phyloP scores from a whole-genome alignment of 768 basidiomycete species.

The Suillus brevipes region DNA sequence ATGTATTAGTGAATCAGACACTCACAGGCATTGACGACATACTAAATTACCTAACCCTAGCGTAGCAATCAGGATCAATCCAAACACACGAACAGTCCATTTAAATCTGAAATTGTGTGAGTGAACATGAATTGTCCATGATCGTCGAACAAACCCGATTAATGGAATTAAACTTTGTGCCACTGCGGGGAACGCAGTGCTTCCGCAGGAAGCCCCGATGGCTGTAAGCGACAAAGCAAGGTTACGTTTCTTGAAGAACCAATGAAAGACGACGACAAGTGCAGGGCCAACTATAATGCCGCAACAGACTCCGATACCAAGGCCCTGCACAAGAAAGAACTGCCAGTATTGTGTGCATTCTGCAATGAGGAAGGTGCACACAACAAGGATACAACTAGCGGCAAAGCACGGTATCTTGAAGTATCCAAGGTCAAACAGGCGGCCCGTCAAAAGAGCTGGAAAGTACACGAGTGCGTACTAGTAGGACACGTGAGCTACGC shows the following conservation, averaged over 20 bases:
- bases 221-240: slow-evolving; percentile 63
- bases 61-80: slow-evolving; percentile 55
- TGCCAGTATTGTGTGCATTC: slow-evolving; percentile 78
- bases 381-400: slow-evolving; percentile 51
- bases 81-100: slow-evolving; percentile 76
- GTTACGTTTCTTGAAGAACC: slow-evolving; percentile 61
- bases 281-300: slow-evolving; percentile 67
- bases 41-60: slow-evolving; percentile 58
- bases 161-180: slow-evolving; percentile 52
- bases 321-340: slow-evolving; percentile 74
- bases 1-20: background rate
- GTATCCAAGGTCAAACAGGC: slow-evolving; percentile 73
- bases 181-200: slow-evolving; percentile 64
- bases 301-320: slow-evolving; percentile 60
- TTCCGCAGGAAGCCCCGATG: slow-evolving; percentile 67
- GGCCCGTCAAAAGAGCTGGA: slow-evolving; percentile 62
- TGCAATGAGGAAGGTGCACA: slow-evolving; percentile 61
- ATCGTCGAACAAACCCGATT: slow-evolving; percentile 48
- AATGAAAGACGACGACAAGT: slow-evolving; percentile 62
- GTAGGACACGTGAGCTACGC: background rate
- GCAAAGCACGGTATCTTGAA: slow-evolving; percentile 50
- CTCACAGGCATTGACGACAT: slow-evolving; percentile 22
- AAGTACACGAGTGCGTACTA: slow-evolving; percentile 66
- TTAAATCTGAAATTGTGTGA: slow-evolving; percentile 49
- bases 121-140: background rate